Evolutionary conservation across 2,329 filamentous ascomycete genomes (phyloP).

Genomic region (Blumeria hordei): DNA sequence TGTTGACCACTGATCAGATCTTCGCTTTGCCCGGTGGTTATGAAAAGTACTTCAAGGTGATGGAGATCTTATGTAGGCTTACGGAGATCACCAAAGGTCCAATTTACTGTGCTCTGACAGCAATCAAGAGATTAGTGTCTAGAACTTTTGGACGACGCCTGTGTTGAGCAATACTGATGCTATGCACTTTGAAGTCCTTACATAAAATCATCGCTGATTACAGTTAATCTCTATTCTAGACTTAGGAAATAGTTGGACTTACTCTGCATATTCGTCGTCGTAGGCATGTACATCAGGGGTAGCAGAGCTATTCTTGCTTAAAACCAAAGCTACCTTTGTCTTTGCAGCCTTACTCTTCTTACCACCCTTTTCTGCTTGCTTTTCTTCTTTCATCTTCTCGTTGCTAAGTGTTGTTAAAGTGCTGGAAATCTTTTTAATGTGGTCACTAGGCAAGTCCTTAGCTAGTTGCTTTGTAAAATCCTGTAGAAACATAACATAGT

Average conservation of each 20-base stretch:
- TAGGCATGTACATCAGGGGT: constrained; percentile 53
- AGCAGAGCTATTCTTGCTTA: constrained; percentile 28
- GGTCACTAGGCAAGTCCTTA: constrained; percentile 70
- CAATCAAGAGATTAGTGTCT: too few relatives aligned
- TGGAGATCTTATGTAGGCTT: too few relatives aligned
- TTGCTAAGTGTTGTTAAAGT: constrained; percentile 74
- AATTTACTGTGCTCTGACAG: too few relatives aligned
- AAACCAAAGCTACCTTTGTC: constrained; percentile 68
- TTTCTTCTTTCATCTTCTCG: constrained; percentile 98
- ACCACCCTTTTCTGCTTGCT: constrained; percentile 71
- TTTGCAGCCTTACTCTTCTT: constrained; percentile 97
- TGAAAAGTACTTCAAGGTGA: too few relatives aligned
- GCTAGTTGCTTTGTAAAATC: constrained; percentile 74
- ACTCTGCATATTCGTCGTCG: constrained; percentile 71
- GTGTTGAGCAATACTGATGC: too few relatives aligned
- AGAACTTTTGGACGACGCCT: too few relatives aligned
- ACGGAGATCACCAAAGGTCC: too few relatives aligned
- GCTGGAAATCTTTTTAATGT: constrained; percentile 91
- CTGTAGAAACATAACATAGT: constrained; percentile 73
- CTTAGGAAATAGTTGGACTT: constrained; percentile 20
- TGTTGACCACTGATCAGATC: too few relatives aligned
- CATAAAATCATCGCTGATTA: too few relatives aligned
- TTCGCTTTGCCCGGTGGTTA: too few relatives aligned
- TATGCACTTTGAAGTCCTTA: too few relatives aligned
- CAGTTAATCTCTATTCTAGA: too few relatives aligned